These are phyloP conservation scores for Elsinoe fawcettii DNA, from an alignment of 2,329 filamentous ascomycete genomes.

Conservation along the genomic window DNA sequence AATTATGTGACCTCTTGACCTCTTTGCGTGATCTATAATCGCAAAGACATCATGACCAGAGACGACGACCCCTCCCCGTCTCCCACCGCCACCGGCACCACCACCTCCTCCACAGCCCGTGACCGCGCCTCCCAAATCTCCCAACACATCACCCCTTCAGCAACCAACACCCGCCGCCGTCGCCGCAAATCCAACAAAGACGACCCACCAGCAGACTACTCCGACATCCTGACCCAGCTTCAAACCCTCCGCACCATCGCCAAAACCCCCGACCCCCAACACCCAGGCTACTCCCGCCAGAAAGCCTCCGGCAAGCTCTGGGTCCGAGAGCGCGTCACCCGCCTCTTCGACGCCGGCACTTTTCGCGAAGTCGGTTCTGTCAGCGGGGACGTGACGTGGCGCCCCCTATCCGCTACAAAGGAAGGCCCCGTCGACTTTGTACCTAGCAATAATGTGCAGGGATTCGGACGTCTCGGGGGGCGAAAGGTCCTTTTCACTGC, in stretches of 20 bases:
- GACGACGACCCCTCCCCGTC: neutral
- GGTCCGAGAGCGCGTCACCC: conserved; percentile 54
- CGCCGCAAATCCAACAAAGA: conserved; percentile 31
- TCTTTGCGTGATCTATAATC: neutral
- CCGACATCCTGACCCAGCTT: conserved; percentile 54
- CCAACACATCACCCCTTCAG: conserved; percentile 28
- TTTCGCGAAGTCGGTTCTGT: conserved; percentile 55
- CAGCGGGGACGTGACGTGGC: conserved; percentile 53
- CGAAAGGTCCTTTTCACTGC: conserved; percentile 53
- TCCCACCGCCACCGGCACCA: neutral
- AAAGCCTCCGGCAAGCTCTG: conserved; percentile 58
- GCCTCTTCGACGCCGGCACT: conserved; percentile 48
- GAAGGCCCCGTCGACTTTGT: conserved; percentile 47
- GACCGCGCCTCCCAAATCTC: conserved; percentile 23
- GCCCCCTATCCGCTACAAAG: conserved; percentile 36
- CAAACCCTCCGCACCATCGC: conserved; percentile 45
- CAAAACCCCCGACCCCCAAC: conserved; percentile 45
- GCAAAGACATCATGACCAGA: neutral
- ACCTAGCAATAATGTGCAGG: conserved; percentile 58
- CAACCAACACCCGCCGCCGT: conserved; percentile 24
- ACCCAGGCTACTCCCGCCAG: conserved; percentile 54
- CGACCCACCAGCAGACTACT: conserved; percentile 52
- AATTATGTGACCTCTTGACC: too few relatives aligned
- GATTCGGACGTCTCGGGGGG: conserved; percentile 41
- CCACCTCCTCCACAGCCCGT: neutral